Conservation (phyloP, 1,139 yeast species). For the Ogataea hybrid region DNA sequence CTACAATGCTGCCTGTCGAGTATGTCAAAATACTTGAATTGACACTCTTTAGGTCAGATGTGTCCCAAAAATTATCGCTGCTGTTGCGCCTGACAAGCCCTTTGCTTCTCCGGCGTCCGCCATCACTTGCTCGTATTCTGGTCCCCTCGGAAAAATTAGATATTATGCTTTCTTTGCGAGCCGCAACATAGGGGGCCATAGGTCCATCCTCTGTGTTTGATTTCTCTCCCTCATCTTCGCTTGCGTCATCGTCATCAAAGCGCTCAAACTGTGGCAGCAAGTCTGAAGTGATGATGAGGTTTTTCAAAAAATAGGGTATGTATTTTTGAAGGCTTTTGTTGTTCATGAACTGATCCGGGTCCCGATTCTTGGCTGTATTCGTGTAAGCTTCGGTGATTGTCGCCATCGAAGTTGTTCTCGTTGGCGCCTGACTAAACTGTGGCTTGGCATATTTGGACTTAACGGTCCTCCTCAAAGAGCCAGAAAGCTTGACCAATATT, state of each 20-base stretch:
- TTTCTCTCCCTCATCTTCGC: constrained; percentile 6
- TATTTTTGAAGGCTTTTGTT: constrained; percentile 31
- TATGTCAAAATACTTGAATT: constrained; percentile 27
- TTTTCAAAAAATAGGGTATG: constrained; percentile 28
- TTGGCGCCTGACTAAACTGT: constrained; percentile 6
- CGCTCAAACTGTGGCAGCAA: constrained; percentile 19
- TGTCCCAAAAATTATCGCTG: constrained; percentile 27
- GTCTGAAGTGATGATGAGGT: constrained; percentile 26
- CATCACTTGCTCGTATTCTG: constrained; percentile 2
- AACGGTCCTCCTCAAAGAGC: constrained; percentile 14
- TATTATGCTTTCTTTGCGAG: constrained; percentile 16
- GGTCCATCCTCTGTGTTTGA: constrained; percentile 12
- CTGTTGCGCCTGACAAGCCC: constrained; percentile 4
- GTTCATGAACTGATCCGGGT: constrained; percentile 22
- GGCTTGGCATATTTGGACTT: neutral
- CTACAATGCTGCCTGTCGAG: constrained; percentile 27
- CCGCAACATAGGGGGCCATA: neutral
- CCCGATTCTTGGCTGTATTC: neutral
- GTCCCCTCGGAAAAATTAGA: constrained; percentile 13
- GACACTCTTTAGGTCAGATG: constrained; percentile 21
- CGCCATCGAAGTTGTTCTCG: constrained; percentile 13
- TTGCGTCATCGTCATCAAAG: constrained; percentile 3
- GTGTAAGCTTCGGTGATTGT: constrained; percentile 9
- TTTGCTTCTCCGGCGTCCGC: constrained; percentile 4
- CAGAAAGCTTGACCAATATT: constrained; percentile 20